A percentile compares a stretch with the other conserved stretches of the same genome.
These are phyloP conservation scores for Detonula confervacea DNA, from an alignment of 352 stramenopile genomes.

Conservation along the genomic window DNA sequence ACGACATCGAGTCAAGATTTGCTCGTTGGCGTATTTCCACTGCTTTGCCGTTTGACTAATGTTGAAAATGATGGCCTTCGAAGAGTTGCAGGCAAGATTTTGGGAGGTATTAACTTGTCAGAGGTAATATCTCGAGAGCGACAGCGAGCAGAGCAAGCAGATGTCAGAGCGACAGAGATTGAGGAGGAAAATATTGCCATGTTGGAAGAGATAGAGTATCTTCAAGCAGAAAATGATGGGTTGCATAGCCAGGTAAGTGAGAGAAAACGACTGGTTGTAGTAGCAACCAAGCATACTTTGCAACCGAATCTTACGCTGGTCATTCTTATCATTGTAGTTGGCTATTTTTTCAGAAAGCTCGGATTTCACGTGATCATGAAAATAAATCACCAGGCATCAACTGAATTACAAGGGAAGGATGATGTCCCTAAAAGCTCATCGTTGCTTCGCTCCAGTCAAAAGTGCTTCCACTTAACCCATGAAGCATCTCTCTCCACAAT, in stretches of 20 bases:
- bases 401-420: no score
- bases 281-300: background rate
- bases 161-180: conserved; percentile 51
- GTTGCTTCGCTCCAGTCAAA: no score
- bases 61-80: conserved; percentile 63
- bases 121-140: conserved; percentile 55
- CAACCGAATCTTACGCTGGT: background rate
- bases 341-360: conserved; percentile 49
- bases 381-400: no score
- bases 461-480: no score
- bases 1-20: conserved; percentile 54
- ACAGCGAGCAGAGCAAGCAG: conserved; percentile 43
- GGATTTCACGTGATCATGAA: conserved; percentile 28
- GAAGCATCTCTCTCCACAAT: no score
- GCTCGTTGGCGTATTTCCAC: conserved; percentile 52
- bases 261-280: background rate
- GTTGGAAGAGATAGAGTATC: conserved; percentile 60
- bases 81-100: conserved; percentile 58
- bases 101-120: conserved; percentile 52
- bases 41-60: conserved; percentile 60
- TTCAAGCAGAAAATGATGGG: conserved; percentile 61
- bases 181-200: conserved; percentile 65
- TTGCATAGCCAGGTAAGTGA: conserved; percentile 48
- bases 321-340: conserved; percentile 22
- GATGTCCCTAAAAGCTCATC: no score